Base-by-base conservation (phyloP, 768 basidiomycete genomes). In the Hirschioporus abietinus region DNA sequence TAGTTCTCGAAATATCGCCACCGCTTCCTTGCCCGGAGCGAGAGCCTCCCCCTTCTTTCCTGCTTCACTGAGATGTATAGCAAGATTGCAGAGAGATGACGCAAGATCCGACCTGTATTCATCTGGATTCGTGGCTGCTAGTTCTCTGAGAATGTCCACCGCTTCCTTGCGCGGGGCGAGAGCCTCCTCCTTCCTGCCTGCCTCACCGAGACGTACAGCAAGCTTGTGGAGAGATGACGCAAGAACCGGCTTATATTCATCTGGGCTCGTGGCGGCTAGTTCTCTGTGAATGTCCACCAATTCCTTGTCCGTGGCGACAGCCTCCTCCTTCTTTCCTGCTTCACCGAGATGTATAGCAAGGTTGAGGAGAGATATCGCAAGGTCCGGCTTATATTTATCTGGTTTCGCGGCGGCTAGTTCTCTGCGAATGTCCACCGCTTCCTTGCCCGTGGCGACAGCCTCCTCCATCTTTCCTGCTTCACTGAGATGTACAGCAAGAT, bases 251-350 rank as follows among this genome's bases (percentile, higher is more conserved):
- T 60, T 36, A 60, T 64, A 68, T 15, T 52, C n/a, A 25, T 27
- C 64, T 25, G 68, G 63, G 7, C 34, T 23, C 7, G 25, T 12
- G n/a, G 1, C n/a, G 9, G 62, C 58, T 17, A 68, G 36, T 17
- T 30, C 20, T 20, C 9, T 25, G 7, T 25, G 63, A 20, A 67
- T 24, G 17, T 4, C 17, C 15, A 67, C 65, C 1, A 64, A 65
- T 30, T 67, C 27, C 27, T 58, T 15, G 9, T 66, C 25, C 12
- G 64, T 57, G 8, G n/a, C 60, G 10, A 69, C 57, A 10, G 69
- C 69, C 24, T 69, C 68, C 35, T 63, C 68, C 6, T 57, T 57
- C 5, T 36, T 35, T 8, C 68, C 69, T 15, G 34, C n/a, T 18
- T 68, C 64, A 7, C 58, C 65, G 10, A 69, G 61, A 30, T 23